These are phyloP conservation scores for Lithospermum erythrorhizon DNA, from an alignment of 257 asterid genomes.

Conservation along the genomic window DNA sequence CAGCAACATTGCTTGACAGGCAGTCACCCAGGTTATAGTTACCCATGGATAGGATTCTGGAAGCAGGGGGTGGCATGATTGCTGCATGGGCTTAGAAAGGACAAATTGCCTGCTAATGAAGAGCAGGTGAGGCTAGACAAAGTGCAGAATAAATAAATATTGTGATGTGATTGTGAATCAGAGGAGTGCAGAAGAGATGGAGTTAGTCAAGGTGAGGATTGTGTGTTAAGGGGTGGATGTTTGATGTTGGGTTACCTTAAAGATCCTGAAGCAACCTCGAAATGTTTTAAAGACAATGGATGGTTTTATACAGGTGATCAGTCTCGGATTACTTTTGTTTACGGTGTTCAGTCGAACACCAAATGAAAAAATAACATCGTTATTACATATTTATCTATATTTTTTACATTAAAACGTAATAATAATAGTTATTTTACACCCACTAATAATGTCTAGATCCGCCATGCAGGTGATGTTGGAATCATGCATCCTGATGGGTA, in stretches of 20 bases:
- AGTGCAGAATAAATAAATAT: conserved; percentile 52
- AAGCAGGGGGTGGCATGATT: conserved; percentile 49
- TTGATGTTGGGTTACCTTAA: conserved; percentile 69
- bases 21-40: conserved; percentile 45
- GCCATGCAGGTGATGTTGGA: conserved; percentile 72
- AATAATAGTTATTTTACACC: no score
- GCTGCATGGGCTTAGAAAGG: conserved; percentile 65
- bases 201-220: conserved; percentile 40
- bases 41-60: conserved; percentile 83
- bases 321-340: no score
- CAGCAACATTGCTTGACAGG: conserved; percentile 51
- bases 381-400: no score
- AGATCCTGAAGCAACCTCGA: conserved; percentile 37
- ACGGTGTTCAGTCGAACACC: no score
- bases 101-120: conserved; percentile 36
- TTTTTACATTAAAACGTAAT: no score
- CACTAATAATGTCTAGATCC: no score
- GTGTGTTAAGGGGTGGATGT: conserved; percentile 47
- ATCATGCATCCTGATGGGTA: conserved; percentile 74
- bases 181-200: conserved; percentile 56
- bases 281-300: conserved; percentile 34
- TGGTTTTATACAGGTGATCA: conserved; percentile 84
- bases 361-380: no score
- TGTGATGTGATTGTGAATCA: conserved; percentile 34
- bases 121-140: conserved; percentile 59